Evolutionary conservation across 2,329 filamentous ascomycete genomes (phyloP), one percentile per base, ranked within the genome.

Genomic region (Grosmannia huntii): DNA sequence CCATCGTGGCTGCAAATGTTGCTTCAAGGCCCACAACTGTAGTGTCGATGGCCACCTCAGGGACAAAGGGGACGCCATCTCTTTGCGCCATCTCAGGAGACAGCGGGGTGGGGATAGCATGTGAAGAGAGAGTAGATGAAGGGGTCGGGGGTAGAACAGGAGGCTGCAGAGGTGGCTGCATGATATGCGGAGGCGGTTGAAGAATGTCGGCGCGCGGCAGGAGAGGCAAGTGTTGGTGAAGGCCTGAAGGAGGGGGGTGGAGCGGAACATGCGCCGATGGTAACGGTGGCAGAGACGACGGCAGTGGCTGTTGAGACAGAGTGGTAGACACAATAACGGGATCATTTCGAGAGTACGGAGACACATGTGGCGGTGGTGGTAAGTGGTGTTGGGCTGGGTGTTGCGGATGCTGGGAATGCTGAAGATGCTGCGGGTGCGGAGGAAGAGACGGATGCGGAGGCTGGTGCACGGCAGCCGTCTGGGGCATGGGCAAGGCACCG

Each of bases 251-350:
- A 9, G 38, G 57, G 9, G 28, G 36, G 1, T 27, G 38, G 3
- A 54, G 38, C 28, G 51, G 27, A 21, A 31, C 6, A 23, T 52
- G 31, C 0, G 31, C 46, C 6, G 44, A n/a, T n/a, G 21, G 27
- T 33, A 49, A 31, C 3, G 48, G 28, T 28, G 36, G 50, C n/a
- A 52, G 14, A 12, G 56, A 28, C 3, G 56, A 38, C 19, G 36
- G 57, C 27, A 28, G 41, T 6, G 51, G 41, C 38, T 38, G 51
- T 41, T 21, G 51, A 6, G 56, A 44, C 14, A 44, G 25, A 63
- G 84, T 70, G 61, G 81, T 76, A 60, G 78, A 74, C 68, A 78
- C 67, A 27, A 60, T 41, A 54, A 72, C 75, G n/a, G 80, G 78
- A 56, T 64, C 70, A 66, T 75, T 73, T 50, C 76, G 74, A 56